Evolutionary conservation across 306 rosid genomes (phyloP).

Genomic region (Cucurbita argyrosperma): DNA sequence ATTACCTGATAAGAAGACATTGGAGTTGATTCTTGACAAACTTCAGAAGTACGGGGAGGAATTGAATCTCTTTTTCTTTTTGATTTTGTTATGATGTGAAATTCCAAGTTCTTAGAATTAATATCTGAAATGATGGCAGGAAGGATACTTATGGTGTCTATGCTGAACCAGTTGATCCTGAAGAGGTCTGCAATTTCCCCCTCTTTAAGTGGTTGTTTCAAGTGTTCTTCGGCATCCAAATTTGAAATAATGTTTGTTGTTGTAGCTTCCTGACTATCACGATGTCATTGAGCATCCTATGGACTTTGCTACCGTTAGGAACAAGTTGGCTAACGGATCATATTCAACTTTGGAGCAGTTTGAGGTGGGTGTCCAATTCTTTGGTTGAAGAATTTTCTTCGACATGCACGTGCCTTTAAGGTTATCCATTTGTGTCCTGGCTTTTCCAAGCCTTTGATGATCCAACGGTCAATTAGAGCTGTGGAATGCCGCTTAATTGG

Average conservation of each 20-base stretch:
- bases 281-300: conserved; percentile 88
- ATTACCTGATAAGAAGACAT: conserved; percentile 69
- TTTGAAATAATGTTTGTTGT: conserved; percentile 16
- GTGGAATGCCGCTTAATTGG: not conserved
- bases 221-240: conserved; percentile 5
- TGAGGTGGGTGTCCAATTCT: conserved; percentile 43
- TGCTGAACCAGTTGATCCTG: conserved; percentile 98
- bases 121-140: conserved; percentile 48
- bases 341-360: conserved; percentile 74
- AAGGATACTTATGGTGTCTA: conserved; percentile 89
- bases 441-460: not conserved
- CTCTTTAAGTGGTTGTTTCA: not conserved
- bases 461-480: not conserved
- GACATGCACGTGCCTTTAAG: not conserved
- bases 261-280: conserved; percentile 92
- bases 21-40: conserved; percentile 90
- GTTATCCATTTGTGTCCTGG: not conserved
- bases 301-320: conserved; percentile 92
- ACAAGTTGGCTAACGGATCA: conserved; percentile 58
- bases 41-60: conserved; percentile 66
- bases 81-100: not conserved
- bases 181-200: conserved; percentile 47
- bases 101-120: conserved; percentile 6
- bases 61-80: not conserved
- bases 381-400: not conserved